Percentiles rank a stretch among this genome's conserved stretches.
Conservation (phyloP, 257 asterid genomes). For the Przewalskia tangutica region DNA sequence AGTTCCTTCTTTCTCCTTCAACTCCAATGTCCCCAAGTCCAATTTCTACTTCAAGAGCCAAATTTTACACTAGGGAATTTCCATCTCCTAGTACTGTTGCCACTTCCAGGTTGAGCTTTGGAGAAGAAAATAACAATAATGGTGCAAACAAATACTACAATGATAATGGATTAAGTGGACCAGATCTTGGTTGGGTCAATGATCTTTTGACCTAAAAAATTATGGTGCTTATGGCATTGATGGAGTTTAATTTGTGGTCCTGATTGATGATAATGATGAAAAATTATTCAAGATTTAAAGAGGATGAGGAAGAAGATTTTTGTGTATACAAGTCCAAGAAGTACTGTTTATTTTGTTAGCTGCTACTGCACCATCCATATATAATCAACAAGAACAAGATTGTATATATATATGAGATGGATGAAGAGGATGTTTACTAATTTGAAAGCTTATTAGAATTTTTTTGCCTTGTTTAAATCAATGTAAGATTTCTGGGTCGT, state of each 20-base stretch:
- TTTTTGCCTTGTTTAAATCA: background rate
- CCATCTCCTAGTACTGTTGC: background rate
- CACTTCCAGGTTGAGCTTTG: slow-evolving; percentile 23
- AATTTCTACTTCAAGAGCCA: slow-evolving; percentile 12
- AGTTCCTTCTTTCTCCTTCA: slow-evolving; percentile 61
- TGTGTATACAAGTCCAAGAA: slow-evolving; percentile 18
- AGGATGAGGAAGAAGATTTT: slow-evolving; percentile 1
- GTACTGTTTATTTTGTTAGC: background rate
- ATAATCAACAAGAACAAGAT: background rate
- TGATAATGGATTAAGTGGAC: slow-evolving; percentile 41
- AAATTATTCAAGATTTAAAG: background rate
- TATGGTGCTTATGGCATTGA: background rate
- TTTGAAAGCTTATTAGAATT: background rate
- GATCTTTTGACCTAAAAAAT: slow-evolving; percentile 64
- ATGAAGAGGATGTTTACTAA: background rate
- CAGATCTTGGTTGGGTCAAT: slow-evolving; percentile 92
- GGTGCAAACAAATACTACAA: slow-evolving; percentile 18
- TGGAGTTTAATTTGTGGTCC: background rate
- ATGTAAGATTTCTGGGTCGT: background rate
- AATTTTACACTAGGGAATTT: slow-evolving; percentile 19
- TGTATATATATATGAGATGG: slow-evolving; percentile 16
- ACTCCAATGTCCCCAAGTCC: slow-evolving; percentile 21
- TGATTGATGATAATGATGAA: background rate
- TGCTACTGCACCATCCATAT: slow-evolving; percentile 15
- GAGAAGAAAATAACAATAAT: slow-evolving; percentile 18